Evolutionary conservation across 2,329 filamentous ascomycete genomes (phyloP).

Genomic region (Fusarium acutatum): DNA sequence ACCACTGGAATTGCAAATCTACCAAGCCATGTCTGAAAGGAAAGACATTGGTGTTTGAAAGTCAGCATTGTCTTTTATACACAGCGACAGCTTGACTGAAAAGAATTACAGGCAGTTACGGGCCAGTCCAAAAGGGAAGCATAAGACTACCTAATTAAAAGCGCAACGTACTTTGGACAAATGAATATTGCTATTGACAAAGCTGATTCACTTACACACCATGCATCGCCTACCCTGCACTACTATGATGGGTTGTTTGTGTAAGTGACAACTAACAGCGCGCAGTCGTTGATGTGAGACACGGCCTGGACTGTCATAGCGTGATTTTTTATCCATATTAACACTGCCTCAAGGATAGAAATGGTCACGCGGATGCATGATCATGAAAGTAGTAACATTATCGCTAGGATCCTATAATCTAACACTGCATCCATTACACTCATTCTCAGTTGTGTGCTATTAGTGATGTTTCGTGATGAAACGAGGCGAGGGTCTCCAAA

Average conservation of each 20-base stretch:
- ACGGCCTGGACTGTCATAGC: not conserved
- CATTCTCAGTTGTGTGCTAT: not conserved
- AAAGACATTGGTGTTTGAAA: not conserved
- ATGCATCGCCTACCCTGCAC: not conserved
- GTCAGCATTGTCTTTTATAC: too few relatives aligned
- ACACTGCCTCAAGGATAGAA: not conserved
- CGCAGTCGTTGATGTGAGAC: not conserved
- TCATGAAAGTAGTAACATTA: not conserved
- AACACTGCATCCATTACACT: not conserved
- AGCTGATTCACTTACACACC: not conserved
- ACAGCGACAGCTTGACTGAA: not conserved
- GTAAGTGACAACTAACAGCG: not conserved
- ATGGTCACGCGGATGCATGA: not conserved
- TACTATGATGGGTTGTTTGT: not conserved
- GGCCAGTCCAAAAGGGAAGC: too few relatives aligned
- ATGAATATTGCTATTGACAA: not conserved
- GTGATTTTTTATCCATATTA: not conserved
- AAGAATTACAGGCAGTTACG: not conserved
- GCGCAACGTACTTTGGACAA: not conserved
- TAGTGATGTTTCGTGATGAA: constrained; percentile 8
- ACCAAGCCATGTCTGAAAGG: not conserved
- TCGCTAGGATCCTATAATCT: not conserved
- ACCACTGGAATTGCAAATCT: not conserved
- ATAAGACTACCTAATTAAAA: not conserved
- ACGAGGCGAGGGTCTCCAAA: not conserved